Evolutionary conservation across 1,139 yeast species (phyloP).

Genomic region (Yamadazyma membranifaciens): DNA sequence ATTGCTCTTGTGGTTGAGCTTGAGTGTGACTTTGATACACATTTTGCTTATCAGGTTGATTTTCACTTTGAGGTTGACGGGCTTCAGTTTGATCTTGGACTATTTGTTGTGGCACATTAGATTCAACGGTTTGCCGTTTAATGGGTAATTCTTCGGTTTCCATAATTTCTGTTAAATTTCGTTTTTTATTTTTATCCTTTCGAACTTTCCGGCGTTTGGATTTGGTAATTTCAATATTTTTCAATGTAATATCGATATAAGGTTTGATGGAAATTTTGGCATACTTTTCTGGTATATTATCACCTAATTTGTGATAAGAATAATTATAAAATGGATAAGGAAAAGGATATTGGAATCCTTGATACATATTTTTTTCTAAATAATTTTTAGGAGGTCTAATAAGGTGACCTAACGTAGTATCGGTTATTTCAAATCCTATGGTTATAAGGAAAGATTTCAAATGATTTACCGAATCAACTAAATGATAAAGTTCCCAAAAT

Average conservation of each 20-base stretch:
- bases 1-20: neutral
- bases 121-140: neutral
- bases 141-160: neutral
- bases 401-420: slow-evolving; percentile 40
- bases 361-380: slow-evolving; percentile 34
- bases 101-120: neutral
- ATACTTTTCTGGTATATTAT: slow-evolving; percentile 28
- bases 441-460: slow-evolving; percentile 34
- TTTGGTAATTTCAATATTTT: slow-evolving; percentile 12
- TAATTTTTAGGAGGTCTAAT: slow-evolving; percentile 43
- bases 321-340: slow-evolving; percentile 49
- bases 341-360: slow-evolving; percentile 46
- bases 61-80: neutral
- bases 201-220: slow-evolving; percentile 9
- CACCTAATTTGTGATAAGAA: slow-evolving; percentile 41
- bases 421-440: slow-evolving; percentile 35
- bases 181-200: neutral
- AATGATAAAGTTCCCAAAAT: slow-evolving; percentile 49
- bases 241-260: slow-evolving; percentile 38
- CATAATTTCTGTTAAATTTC: neutral
- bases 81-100: neutral
- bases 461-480: slow-evolving; percentile 32
- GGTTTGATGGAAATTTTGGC: slow-evolving; percentile 29
- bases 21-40: neutral
- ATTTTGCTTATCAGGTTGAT: neutral